Base-by-base conservation (phyloP, 371 early-diverging fungal genomes). In the Synchytrium microbalum region DNA sequence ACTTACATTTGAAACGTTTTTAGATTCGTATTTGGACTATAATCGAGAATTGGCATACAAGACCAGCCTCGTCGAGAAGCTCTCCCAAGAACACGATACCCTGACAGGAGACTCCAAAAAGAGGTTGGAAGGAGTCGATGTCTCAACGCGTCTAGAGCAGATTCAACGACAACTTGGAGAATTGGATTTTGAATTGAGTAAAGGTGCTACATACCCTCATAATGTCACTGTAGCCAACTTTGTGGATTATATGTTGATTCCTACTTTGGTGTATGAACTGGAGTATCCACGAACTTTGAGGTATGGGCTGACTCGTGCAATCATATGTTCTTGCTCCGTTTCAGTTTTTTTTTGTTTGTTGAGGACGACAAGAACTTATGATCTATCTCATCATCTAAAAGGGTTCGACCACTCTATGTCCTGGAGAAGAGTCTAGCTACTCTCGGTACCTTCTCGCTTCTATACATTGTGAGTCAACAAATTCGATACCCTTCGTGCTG, bases 191-290 rank as follows among this genome's bases (percentile, higher is more conserved):
- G 88, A 89, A 52, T 79, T 90, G 58, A 65, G 69, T 32, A 19
- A 29, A 19, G 25, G 73, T 57, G 75, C 80, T 60, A 66, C 75
- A 52, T 94, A 85, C 73, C 95, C 97, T 1, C 72, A 84, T 19
- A 95, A 93, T 72, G 75, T 93, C 32, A 92, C 91, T 0, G 30
- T 93, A 16, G 26, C 58, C 26, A 96, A 95, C 72, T 96, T 86
- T 73, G 52, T 86, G n/a, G 90, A 94, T 75, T 96, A 90, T 75
- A 74, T 93, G 70, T 75, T 92, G 25, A 81, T 92, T 5, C 97
- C 97, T 8, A 85, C 90, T 8, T 75, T 96, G 58, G 92, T 95
- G 2, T 96, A 96, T 71, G 89, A 95, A 72, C 75, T 95, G 58
- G 90, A 91, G 63, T 96, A 93, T 67, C 95, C 97, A n/a, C 76